phyloP scores from a whole-genome alignment of 148 eudicot species.

The Arbutus unedo region DNA sequence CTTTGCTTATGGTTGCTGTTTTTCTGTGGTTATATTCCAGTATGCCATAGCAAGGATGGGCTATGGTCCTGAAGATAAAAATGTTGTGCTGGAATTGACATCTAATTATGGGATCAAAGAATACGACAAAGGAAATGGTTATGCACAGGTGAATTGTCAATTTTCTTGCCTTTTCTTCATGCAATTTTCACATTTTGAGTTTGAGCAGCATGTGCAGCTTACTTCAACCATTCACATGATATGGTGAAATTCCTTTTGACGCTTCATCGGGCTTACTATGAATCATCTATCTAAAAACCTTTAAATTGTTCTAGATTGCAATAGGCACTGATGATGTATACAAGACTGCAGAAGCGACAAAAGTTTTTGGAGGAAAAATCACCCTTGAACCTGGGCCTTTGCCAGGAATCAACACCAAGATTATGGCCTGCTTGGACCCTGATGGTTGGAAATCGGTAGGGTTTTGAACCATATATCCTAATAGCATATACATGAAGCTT shows the following conservation, averaged over 20 bases:
- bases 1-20: neutral
- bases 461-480: neutral
- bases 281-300: neutral
- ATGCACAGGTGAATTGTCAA: conserved; percentile 62
- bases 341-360: conserved; percentile 66
- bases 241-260: neutral
- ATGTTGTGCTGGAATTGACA: conserved; percentile 80
- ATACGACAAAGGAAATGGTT: conserved; percentile 86
- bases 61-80: conserved; percentile 88
- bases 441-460: conserved; percentile 85
- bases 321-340: conserved; percentile 80
- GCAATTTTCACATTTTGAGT: neutral
- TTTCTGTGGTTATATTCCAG: conserved; percentile 35
- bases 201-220: conserved; percentile 1
- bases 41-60: conserved; percentile 89
- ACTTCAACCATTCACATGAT: neutral
- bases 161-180: conserved; percentile 1
- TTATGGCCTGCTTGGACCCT: conserved; percentile 81
- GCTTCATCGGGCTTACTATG: neutral
- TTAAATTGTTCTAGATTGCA: conserved; percentile 50
- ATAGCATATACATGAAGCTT: neutral
- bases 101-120: conserved; percentile 83
- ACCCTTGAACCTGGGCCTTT: conserved; percentile 72
- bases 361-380: conserved; percentile 58
- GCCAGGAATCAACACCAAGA: conserved; percentile 75